Conservation (phyloP, 192 early-diverging fungal species). For the Dissophora globulifera region DNA sequence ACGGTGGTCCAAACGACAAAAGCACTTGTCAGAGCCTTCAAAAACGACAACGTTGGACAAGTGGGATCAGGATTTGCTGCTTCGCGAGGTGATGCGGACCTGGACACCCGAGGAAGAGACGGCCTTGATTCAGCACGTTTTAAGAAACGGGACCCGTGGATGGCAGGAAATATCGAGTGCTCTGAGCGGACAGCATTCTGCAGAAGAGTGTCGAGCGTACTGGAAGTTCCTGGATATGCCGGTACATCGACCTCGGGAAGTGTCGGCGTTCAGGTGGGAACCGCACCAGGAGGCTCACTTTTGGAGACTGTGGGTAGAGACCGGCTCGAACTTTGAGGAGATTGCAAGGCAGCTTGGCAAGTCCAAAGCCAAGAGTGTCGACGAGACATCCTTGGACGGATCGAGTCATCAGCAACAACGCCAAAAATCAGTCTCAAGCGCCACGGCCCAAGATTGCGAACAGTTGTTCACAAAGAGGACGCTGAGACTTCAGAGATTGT, state of each 20-base stretch:
- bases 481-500: background rate
- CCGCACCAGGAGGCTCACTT: constrained; percentile 18
- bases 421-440: background rate
- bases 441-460: constrained; percentile 16
- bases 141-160: constrained; percentile 18
- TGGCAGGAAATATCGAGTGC: constrained; percentile 25
- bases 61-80: constrained; percentile 14
- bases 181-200: constrained; percentile 14
- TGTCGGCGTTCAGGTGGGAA: constrained; percentile 18
- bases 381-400: background rate
- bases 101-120: constrained; percentile 34
- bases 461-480: constrained; percentile 19
- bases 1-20: constrained; percentile 1
- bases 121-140: constrained; percentile 37
- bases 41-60: background rate
- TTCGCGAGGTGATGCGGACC: constrained; percentile 5
- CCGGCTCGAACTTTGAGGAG: constrained; percentile 22
- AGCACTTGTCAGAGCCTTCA: background rate
- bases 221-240: constrained; percentile 52
- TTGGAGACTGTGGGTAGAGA: constrained; percentile 38
- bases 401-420: background rate
- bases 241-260: constrained; percentile 3
- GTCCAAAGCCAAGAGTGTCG: background rate
- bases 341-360: constrained; percentile 13
- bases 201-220: constrained; percentile 37